A percentile compares a stretch with the other conserved stretches of the same genome.
These are phyloP conservation scores for Penicillium expansum DNA, from an alignment of 2,329 filamentous ascomycete genomes.

Conservation along the genomic window DNA sequence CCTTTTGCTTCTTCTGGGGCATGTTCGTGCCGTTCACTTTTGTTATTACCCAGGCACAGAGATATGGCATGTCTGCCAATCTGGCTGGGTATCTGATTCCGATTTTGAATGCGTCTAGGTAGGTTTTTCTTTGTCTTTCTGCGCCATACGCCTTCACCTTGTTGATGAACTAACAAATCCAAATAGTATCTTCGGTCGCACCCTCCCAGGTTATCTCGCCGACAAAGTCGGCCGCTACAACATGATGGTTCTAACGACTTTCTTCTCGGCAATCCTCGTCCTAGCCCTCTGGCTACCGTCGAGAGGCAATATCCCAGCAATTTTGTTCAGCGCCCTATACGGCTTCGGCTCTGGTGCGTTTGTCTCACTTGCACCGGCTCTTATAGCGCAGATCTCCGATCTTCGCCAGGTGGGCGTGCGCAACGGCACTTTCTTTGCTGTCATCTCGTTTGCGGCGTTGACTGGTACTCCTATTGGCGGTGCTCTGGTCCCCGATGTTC, in stretches of 20 bases:
- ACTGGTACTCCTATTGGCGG: slow-evolving; percentile 42
- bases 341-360: slow-evolving; percentile 68
- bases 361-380: slow-evolving; percentile 60
- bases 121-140: slow-evolving; percentile 10
- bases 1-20: slow-evolving; percentile 52
- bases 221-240: slow-evolving; percentile 33
- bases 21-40: slow-evolving; percentile 60
- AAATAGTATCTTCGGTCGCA: slow-evolving; percentile 34
- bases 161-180: neutral
- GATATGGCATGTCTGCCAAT: slow-evolving; percentile 50
- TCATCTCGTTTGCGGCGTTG: slow-evolving; percentile 63
- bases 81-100: slow-evolving; percentile 54
- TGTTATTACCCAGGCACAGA: slow-evolving; percentile 47
- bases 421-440: slow-evolving; percentile 62
- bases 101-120: slow-evolving; percentile 53
- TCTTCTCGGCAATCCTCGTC: slow-evolving; percentile 35
- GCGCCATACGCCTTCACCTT: neutral
- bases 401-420: slow-evolving; percentile 67
- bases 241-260: slow-evolving; percentile 49
- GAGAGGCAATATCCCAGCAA: slow-evolving; percentile 54
- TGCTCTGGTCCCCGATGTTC: slow-evolving; percentile 26
- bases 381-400: slow-evolving; percentile 69
- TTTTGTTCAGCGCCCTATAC: slow-evolving; percentile 66
- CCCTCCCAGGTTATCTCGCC: slow-evolving; percentile 30
- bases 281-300: slow-evolving; percentile 57